Evolutionary conservation across 169 alveolate species (phyloP).

Genomic region (Eimeria necatrix): DNA sequence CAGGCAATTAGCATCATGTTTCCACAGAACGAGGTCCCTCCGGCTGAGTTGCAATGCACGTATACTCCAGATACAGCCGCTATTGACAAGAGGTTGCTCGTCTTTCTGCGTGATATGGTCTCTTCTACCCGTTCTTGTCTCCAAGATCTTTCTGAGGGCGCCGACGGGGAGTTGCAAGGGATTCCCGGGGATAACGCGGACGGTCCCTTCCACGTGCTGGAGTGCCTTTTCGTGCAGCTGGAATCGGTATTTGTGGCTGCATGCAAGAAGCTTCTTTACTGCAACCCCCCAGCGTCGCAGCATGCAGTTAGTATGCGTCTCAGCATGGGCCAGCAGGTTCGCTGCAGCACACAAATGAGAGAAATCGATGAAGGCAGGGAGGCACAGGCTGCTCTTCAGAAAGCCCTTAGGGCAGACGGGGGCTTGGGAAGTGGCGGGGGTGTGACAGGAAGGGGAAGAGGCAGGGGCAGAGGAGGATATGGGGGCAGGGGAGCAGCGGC

Average conservation of each 20-base stretch:
- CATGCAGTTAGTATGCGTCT: slow-evolving; percentile 72
- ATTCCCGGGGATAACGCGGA: not conserved
- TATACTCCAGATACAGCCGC: slow-evolving; percentile 69
- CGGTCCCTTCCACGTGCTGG: not conserved
- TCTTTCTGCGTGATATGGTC: slow-evolving; percentile 60
- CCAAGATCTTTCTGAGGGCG: not conserved
- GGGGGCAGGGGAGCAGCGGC: slow-evolving; percentile 49
- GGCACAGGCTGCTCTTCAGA: slow-evolving; percentile 64
- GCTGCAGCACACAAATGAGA: slow-evolving; percentile 73
- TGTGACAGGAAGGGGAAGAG: slow-evolving; percentile 15
- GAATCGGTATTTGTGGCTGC: slow-evolving; percentile 69
- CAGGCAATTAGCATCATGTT: slow-evolving; percentile 73
- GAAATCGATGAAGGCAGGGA: slow-evolving; percentile 71
- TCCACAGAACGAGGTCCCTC: slow-evolving; percentile 76
- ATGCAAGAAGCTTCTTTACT: slow-evolving; percentile 72
- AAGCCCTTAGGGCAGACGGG: slow-evolving; percentile 44
- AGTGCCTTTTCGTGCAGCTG: slow-evolving; percentile 7
- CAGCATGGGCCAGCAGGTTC: slow-evolving; percentile 75
- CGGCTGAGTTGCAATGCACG: slow-evolving; percentile 70
- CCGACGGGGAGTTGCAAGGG: slow-evolving; percentile 21
- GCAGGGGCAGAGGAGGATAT: slow-evolving; percentile 57
- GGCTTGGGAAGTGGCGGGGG: slow-evolving; percentile 52
- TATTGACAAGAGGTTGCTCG: slow-evolving; percentile 57
- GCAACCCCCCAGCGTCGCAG: slow-evolving; percentile 72
- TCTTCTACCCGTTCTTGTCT: slow-evolving; percentile 44